Evolutionary conservation across 768 basidiomycete genomes (phyloP), one percentile per base, ranked within the genome.

Genomic region (Lactarius sanguifluus): DNA sequence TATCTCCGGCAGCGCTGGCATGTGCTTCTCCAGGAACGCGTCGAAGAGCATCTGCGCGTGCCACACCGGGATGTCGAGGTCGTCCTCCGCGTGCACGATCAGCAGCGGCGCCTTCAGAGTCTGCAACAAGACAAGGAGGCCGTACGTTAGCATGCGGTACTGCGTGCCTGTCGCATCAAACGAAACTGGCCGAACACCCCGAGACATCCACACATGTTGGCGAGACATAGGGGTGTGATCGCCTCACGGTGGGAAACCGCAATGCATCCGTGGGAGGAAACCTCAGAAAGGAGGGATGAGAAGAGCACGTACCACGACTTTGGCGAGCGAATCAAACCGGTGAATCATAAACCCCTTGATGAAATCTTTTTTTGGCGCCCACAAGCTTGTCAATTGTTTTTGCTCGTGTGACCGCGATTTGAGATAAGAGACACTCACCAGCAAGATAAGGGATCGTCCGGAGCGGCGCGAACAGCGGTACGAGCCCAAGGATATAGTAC

Each of bases 401-500:
- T 5, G 38, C 45, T 58, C 45, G 56, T 54, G 50, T 66, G 57
- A 58, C 61, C 4, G 15, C 38, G 41, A 50, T 36, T 54, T 43
- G 70, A 36, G 59, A 18, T 20, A 50, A 28, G 36, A 36, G 16
- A 25, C 20, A 81, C 90, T 76, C 70, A 91, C 92, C 78, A 2
- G 84, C 81, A 20, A 83, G 83, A 36, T 79, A 77, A 9, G 92
- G 89, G 67, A 94, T 77, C 73, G 78, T 77, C 20, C 82, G 81
- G 60, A 94, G 76, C 0, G 93, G 93, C 63, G 84, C 83, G 69
- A 95, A 76, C 34, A 94, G 75, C 13, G 93, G 93, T 13, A 94
- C 72, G 34, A 86, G 72, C 2, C 87, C 86, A 52, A 88, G 80
- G 57, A 94, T 70, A 50, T 80, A 79, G 72, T 91, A 92, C 30